phyloP scores from a whole-genome alignment of 768 basidiomycete species.

The Tubosaeta brunneosetosa region DNA sequence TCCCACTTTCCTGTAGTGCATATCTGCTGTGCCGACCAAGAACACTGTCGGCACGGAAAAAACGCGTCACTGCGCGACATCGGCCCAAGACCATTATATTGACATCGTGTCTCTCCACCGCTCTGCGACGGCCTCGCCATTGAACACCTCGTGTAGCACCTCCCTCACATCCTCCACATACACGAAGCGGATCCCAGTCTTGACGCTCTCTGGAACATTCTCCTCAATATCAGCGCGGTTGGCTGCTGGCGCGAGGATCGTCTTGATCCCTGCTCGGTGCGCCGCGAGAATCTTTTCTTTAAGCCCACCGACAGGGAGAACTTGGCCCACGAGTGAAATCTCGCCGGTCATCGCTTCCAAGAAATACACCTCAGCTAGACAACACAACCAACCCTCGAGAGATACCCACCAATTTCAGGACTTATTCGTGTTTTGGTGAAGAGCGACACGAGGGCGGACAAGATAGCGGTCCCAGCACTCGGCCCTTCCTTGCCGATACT shows the following conservation, averaged over 20 bases:
- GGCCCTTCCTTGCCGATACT: constrained; percentile 94
- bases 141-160: constrained; percentile 85
- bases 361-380: not conserved
- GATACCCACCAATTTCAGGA: constrained; percentile 77
- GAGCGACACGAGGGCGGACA: constrained; percentile 87
- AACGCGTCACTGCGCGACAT: not conserved
- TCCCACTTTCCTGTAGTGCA: not conserved
- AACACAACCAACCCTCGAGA: not conserved
- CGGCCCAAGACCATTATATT: constrained; percentile 10
- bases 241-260: constrained; percentile 79
- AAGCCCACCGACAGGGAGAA: constrained; percentile 91
- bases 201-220: constrained; percentile 94
- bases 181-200: constrained; percentile 90
- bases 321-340: constrained; percentile 93
- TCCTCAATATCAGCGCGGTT: constrained; percentile 95
- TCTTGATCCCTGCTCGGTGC: constrained; percentile 94
- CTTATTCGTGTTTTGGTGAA: constrained; percentile 81
- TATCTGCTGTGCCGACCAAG: not conserved
- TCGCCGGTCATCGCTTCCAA: constrained; percentile 92
- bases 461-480: constrained; percentile 90
- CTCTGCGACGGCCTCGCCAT: constrained; percentile 50
- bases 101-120: constrained; percentile 64
- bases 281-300: constrained; percentile 97
- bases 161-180: constrained; percentile 93
- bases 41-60: not conserved